Conservation (phyloP, 768 basidiomycete species). For the Crassisporium funariophilum region DNA sequence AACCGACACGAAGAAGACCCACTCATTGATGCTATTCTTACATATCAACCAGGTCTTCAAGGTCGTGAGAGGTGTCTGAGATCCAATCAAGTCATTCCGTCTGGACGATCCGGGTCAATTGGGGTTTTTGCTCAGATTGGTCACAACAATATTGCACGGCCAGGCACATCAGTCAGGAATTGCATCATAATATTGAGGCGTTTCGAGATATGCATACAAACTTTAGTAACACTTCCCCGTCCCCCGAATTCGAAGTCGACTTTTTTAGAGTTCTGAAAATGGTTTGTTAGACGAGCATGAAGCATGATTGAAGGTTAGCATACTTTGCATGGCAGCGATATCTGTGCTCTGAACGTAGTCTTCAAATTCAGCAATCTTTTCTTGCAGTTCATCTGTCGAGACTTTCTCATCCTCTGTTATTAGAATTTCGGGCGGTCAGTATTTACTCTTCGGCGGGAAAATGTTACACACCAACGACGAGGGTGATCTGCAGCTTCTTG, state of each 20-base stretch:
- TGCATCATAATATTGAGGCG: neutral
- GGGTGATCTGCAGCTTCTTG: slow-evolving; percentile 81
- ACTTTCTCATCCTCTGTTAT: slow-evolving; percentile 90
- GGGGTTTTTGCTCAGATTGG: slow-evolving; percentile 1
- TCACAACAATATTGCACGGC: slow-evolving; percentile 2
- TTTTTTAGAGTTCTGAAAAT: slow-evolving; percentile 24
- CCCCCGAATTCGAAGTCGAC: neutral
- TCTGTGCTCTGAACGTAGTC: slow-evolving; percentile 92
- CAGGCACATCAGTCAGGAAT: slow-evolving; percentile 2
- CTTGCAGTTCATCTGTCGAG: slow-evolving; percentile 91
- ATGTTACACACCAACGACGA: slow-evolving; percentile 53
- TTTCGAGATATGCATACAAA: neutral
- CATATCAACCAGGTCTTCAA: too few species aligned
- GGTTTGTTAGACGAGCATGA: neutral
- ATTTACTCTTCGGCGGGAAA: neutral
- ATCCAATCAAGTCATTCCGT: too few species aligned
- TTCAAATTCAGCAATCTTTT: slow-evolving; percentile 82
- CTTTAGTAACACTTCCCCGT: neutral
- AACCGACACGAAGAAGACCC: too few species aligned
- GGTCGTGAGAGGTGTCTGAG: too few species aligned
- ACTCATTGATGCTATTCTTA: too few species aligned
- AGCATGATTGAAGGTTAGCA: slow-evolving; percentile 23
- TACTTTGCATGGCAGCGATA: slow-evolving; percentile 93
- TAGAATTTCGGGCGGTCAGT: slow-evolving; percentile 5
- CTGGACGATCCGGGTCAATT: too few species aligned